Base-by-base conservation (phyloP, 129 eudicot genomes). In the Calendula officinalis region DNA sequence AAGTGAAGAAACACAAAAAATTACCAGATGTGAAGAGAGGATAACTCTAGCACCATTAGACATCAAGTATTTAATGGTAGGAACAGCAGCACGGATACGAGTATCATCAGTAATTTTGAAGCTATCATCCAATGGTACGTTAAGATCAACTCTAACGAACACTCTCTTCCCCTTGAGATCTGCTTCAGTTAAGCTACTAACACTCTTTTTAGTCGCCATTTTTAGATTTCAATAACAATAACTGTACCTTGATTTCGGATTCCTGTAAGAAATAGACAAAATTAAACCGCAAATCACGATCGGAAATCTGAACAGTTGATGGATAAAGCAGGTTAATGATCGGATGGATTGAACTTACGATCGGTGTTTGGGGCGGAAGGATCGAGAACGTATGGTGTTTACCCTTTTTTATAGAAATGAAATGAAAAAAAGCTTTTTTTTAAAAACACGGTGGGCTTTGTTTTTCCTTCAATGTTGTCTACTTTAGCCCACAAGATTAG, bases 181-280 rank as follows among this genome's bases (percentile, higher is more conserved):
- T 50, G 64, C 83, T 75, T 85, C 90, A 30, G 70, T 80, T 71
- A 89, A 22, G 0, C 87, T 64, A 15, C 89, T 82, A 0, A 89
- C 94, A 17, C 94, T 89, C 94, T 76, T 89, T 72, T 89, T 89
- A 4, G 90, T 80, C 63, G 96, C 94, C 96, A 89, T 89, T 76
- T 66, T 5, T 12, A 8, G 1, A 33, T 43, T 10, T 14, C 38
- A 64, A 14, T 14, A 64, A 64, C 34, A 60, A 38, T 4, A 37
- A 62, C 30, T 38, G 4, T 15, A 61, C 3, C 66, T 62, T 32
- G 35, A 46, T 37, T 37, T 22, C 30, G 2, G 30, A 22, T 22
- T 22, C 30, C 60, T 65, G 6, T 15, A 47, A 48, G 30, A 22
- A 22, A 2, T 22, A 22, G 30, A 22, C 30, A 22, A 22, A 22